Evolutionary conservation across 1,284 basidiomycete genomes (phyloP), one percentile per base, ranked within the genome.

Genomic region (Naganishia sp.): DNA sequence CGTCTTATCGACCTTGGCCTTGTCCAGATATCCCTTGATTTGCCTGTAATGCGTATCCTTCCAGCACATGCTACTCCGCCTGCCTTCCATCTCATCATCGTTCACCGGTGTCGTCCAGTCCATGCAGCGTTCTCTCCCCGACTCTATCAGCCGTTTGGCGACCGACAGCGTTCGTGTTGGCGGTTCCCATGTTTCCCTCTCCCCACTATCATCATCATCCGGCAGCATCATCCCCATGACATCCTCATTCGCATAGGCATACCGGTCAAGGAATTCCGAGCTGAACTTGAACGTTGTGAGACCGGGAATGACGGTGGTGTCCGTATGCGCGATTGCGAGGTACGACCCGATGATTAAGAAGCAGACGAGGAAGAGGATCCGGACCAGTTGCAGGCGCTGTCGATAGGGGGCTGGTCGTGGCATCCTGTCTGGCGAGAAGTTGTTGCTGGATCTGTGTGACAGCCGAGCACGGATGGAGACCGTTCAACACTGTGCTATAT

Each of bases 41-140:
- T 61, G 58, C 11, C 58, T 47, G 25, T 61, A 51, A 61, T 61
- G 58, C 1, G n/a, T 28, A 43, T 61, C 58, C 21, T 61, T 61
- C 58, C 58, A 61, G 43, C 58, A 61, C 21, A 23, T 7, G 15
- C 47, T 42, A 13, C 18, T 18, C 28, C 42, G 47, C 47, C 58
- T 61, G 13, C 25, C 39, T 15, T 11, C 47, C 3, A 50, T 28
- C 47, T 61, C 58, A 17, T 31, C 58, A 13, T 51, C 49, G 25
- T 51, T n/a, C 9, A 51, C 35, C 23, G 58, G 58, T 25, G 41
- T 35, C 3, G 58, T 51, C 58, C 58, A 61, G 21, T 41, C 39
- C 17, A 42, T 21, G 28, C 58, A 61, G 23, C 6, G 17, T 31
- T 41, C 58, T 25, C 18, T 18, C 0, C 58, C 58, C 7, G 58